Conservation (phyloP, 2,329 filamentous ascomycete genomes). For the Aphanocladium album region DNA sequence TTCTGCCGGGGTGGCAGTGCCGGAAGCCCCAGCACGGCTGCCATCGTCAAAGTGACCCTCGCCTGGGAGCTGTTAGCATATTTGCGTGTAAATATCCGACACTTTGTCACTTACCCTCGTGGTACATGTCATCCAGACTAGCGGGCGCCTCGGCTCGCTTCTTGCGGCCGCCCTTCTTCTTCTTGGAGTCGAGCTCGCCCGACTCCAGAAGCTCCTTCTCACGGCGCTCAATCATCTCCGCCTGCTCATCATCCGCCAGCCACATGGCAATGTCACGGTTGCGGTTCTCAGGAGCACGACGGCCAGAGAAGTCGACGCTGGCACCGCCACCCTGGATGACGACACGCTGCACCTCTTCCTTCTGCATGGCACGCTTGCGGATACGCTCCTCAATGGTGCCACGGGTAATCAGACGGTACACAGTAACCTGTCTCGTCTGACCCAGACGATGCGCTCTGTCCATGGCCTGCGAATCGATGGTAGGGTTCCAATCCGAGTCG, state of each 20-base stretch:
- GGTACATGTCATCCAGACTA: slow-evolving; percentile 95
- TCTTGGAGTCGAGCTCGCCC: slow-evolving; percentile 60
- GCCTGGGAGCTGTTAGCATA: slow-evolving; percentile 49
- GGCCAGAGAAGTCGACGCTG: slow-evolving; percentile 93
- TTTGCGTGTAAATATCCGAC: too few relatives aligned
- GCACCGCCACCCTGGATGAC: slow-evolving; percentile 90
- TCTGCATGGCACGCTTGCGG: slow-evolving; percentile 91
- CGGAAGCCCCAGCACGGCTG: slow-evolving; percentile 64
- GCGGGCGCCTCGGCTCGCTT: slow-evolving; percentile 50
- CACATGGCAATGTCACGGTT: slow-evolving; percentile 99
- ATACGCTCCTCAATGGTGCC: slow-evolving; percentile 98
- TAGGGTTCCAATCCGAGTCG: slow-evolving; percentile 98
- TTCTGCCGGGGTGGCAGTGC: slow-evolving; percentile 75
- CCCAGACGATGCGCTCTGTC: slow-evolving; percentile 96
- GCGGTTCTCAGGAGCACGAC: slow-evolving; percentile 78
- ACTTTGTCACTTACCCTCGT: slow-evolving; percentile 73
- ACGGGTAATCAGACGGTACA: slow-evolving; percentile 94
- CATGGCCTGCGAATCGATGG: slow-evolving; percentile 98
- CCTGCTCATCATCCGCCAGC: slow-evolving; percentile 96
- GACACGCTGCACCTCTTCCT: slow-evolving; percentile 96
- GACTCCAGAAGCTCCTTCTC: slow-evolving; percentile 80
- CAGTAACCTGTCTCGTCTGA: slow-evolving; percentile 91
- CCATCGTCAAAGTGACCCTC: slow-evolving; percentile 94
- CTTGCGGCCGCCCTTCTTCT: slow-evolving; percentile 56
- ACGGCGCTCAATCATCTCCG: slow-evolving; percentile 85